A percentile compares a stretch with the other conserved stretches of the same genome.
phyloP scores from a whole-genome alignment of 768 basidiomycete species.

The Hygrophorus pudorinus region DNA sequence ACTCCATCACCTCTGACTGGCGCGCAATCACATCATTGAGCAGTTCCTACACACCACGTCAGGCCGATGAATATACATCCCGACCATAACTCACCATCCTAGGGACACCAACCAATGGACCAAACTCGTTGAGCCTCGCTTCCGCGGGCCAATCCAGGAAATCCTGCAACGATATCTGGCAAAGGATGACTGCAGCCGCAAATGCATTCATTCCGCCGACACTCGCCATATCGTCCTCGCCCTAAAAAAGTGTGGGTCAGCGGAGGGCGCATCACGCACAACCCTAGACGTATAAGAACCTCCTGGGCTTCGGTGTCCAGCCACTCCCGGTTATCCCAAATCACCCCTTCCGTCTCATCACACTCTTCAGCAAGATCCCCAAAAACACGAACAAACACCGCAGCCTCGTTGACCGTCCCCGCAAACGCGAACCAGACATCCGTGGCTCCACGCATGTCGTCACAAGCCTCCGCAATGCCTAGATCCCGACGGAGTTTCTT shows the following conservation, averaged over 20 bases:
- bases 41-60: neutral
- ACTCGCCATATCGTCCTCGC: slow-evolving; percentile 47
- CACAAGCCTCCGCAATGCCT: slow-evolving; percentile 50
- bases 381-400: slow-evolving; percentile 40
- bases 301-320: slow-evolving; percentile 45
- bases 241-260: slow-evolving; percentile 26
- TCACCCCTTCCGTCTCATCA: slow-evolving; percentile 29
- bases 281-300: slow-evolving; percentile 19
- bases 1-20: neutral
- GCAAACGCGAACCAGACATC: slow-evolving; percentile 53
- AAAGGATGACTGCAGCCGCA: slow-evolving; percentile 55
- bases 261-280: neutral
- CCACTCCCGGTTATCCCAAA: slow-evolving; percentile 61
- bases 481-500: slow-evolving; percentile 58
- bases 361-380: slow-evolving; percentile 46
- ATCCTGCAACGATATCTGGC: slow-evolving; percentile 39
- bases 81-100: slow-evolving; percentile 36
- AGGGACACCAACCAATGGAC: slow-evolving; percentile 35
- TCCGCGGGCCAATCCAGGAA: slow-evolving; percentile 45
- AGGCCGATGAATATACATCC: neutral
- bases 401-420: slow-evolving; percentile 46
- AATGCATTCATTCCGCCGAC: slow-evolving; percentile 62
- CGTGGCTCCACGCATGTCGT: slow-evolving; percentile 34
- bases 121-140: slow-evolving; percentile 35
- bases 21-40: neutral